These are phyloP conservation scores for Aspergillus alliaceus DNA, from an alignment of 2,329 filamentous ascomycete species.

Conservation along the genomic window DNA sequence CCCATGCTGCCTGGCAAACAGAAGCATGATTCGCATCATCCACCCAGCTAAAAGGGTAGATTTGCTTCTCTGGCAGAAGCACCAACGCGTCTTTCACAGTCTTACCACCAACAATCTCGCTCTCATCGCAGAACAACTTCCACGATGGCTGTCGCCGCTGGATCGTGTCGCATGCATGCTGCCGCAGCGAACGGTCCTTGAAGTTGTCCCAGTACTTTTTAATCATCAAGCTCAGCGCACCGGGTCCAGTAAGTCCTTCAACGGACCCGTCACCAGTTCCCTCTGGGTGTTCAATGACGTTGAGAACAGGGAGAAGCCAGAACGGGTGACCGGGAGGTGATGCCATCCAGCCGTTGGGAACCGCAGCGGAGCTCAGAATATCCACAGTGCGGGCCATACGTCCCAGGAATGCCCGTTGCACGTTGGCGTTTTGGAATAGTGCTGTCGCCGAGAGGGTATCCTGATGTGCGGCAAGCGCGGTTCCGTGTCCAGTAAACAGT, in stretches of 20 bases:
- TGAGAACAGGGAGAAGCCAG: slow-evolving; percentile 19
- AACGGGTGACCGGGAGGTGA: slow-evolving; percentile 22
- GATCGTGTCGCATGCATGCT: slow-evolving; percentile 10
- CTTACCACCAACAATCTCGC: not conserved
- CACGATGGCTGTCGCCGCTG: slow-evolving; percentile 10
- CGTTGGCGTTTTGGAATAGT: too few relatives aligned
- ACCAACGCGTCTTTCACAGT: slow-evolving; percentile 11
- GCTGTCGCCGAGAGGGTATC: not conserved
- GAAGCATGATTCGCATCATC: slow-evolving; percentile 13
- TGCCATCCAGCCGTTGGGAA: slow-evolving; percentile 25
- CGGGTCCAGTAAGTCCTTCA: slow-evolving; percentile 18
- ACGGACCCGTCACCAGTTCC: slow-evolving; percentile 20
- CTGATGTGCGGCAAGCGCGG: slow-evolving; percentile 8
- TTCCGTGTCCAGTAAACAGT: slow-evolving; percentile 16
- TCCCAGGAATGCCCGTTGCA: slow-evolving; percentile 20
- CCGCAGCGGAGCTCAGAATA: slow-evolving; percentile 13
- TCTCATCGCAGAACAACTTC: slow-evolving; percentile 14
- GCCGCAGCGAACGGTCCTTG: slow-evolving; percentile 2
- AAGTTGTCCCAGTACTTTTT: slow-evolving; percentile 13
- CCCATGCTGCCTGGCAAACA: slow-evolving; percentile 15
- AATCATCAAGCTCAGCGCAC: slow-evolving; percentile 13
- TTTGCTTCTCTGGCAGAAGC: slow-evolving; percentile 16
- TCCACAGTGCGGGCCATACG: slow-evolving; percentile 18
- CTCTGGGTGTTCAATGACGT: slow-evolving; percentile 18
- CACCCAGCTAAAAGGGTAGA: slow-evolving; percentile 22